phyloP scores from a whole-genome alignment of 352 stramenopile species.

The Globisporangium paroecandrum region DNA sequence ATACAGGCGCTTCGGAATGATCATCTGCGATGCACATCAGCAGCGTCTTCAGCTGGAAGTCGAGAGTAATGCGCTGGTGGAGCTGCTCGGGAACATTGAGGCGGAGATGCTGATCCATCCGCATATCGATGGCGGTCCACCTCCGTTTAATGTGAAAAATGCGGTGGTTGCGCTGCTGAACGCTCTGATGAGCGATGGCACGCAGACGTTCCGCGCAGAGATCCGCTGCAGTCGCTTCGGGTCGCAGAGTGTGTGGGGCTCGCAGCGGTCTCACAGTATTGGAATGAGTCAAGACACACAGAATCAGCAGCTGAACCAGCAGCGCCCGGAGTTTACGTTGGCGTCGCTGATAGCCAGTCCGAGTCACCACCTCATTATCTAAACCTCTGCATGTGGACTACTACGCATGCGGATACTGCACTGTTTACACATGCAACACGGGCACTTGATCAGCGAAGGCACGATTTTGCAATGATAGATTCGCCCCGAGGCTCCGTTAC shows the following conservation, averaged over 20 bases:
- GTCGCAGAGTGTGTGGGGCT: slow-evolving; percentile 17
- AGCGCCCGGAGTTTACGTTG: slow-evolving; percentile 4
- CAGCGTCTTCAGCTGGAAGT: slow-evolving; percentile 36
- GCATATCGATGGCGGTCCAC: neutral
- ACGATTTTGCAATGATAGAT: no score
- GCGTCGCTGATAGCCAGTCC: slow-evolving; percentile 7
- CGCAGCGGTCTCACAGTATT: neutral
- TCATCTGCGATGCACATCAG: slow-evolving; percentile 33
- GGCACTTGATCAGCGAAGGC: no score
- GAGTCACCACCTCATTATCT: slow-evolving; percentile 1
- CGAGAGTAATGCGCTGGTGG: slow-evolving; percentile 22
- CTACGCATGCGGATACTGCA: no score
- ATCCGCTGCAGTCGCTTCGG: slow-evolving; percentile 22
- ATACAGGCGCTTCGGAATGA: slow-evolving; percentile 44
- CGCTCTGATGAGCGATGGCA: slow-evolving; percentile 30
- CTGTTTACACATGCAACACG: no score
- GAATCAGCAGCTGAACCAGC: neutral
- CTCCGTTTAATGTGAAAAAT: slow-evolving; percentile 21
- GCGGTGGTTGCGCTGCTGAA: slow-evolving; percentile 34
- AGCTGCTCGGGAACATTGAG: slow-evolving; percentile 53
- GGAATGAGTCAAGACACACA: slow-evolving; percentile 2
- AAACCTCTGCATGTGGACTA: neutral
- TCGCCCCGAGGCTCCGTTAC: no score
- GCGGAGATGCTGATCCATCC: slow-evolving; percentile 31
- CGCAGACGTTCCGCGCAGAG: slow-evolving; percentile 37